Base-by-base conservation (phyloP, 2,329 filamentous ascomycete genomes). In the Fusarium sublunatum region DNA sequence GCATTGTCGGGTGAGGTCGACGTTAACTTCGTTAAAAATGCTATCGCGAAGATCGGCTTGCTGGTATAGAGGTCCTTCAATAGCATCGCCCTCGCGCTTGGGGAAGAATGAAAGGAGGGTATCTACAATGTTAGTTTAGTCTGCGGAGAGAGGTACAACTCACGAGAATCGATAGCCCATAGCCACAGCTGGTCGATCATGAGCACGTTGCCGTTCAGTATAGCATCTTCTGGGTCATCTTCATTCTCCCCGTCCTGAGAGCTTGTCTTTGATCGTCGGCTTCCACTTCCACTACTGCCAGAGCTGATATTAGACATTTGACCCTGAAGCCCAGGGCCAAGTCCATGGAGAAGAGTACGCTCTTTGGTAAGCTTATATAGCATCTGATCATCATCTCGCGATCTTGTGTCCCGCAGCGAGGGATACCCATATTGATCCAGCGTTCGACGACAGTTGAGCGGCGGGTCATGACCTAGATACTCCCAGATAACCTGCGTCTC, bases 111-210 rank as follows among this genome's bases (percentile, higher is more conserved):
- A 84, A 3, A 82, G 70, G 7, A 86, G 61, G 0, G 83, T 86
- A 15, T 79, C 82, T 84, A 1, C 2, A 2, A 9, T 0, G 12
- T 70, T 8, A 70, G 60, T 22, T 3, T 26, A 6, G 7, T 1
- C 8, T 8, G 3, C 0, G 3, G 0, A 4, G 0, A 5, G 11
- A 22, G 2, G 2, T 0, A 0, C 0, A 2, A 74, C 81, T 74
- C 69, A 84, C 82, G 81, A 13, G 76, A 81, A 51, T 85, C 79
- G n/a, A 86, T 77, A 0, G 79, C 81, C 83, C 83, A 86, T 0
- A 89, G 71, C 87, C 87, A 89, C 1, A 89, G 72, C 66, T 89
- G 86, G 55, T 89, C 87, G 0, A 89, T 84, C 85, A 89, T 89
- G n/a, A 89, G 71, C 3, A 86, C 79, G 35, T 88, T 88, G 0